phyloP scores from a whole-genome alignment of 345 rosid species.

The Brassica juncea region DNA sequence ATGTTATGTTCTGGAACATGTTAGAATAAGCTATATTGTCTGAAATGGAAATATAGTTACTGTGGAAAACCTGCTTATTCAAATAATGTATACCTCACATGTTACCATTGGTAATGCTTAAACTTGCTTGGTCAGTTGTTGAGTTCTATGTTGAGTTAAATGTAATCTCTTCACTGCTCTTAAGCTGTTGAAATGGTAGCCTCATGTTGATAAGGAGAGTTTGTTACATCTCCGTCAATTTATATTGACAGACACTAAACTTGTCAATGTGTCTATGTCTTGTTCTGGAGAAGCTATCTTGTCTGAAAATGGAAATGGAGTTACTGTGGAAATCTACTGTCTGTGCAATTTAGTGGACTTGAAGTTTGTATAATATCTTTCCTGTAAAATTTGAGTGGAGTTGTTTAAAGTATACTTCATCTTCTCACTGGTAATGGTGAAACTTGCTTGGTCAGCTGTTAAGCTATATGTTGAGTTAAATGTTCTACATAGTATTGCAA shows the following conservation, averaged over 20 bases:
- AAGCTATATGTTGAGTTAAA: background rate
- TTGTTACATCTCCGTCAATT: no score
- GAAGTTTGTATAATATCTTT: background rate
- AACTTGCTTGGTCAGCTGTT: background rate
- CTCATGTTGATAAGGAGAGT: no score
- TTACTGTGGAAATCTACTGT: background rate
- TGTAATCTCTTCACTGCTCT: background rate
- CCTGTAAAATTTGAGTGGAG: no score
- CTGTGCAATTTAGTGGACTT: slow-evolving; percentile 2
- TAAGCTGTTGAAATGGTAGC: no score
- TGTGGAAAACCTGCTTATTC: background rate
- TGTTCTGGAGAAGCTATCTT: background rate
- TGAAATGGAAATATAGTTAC: background rate
- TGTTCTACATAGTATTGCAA: background rate
- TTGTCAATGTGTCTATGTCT: background rate
- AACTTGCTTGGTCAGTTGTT: no score
- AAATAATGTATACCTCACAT: background rate
- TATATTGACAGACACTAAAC: no score
- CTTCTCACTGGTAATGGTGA: background rate
- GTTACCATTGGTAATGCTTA: background rate
- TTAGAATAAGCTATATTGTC: background rate
- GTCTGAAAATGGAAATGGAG: background rate
- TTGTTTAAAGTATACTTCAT: background rate
- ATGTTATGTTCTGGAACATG: background rate
- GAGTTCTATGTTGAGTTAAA: background rate